phyloP scores from a whole-genome alignment of 2,329 filamentous ascomycete genomes.

The Talaromyces sp. region DNA sequence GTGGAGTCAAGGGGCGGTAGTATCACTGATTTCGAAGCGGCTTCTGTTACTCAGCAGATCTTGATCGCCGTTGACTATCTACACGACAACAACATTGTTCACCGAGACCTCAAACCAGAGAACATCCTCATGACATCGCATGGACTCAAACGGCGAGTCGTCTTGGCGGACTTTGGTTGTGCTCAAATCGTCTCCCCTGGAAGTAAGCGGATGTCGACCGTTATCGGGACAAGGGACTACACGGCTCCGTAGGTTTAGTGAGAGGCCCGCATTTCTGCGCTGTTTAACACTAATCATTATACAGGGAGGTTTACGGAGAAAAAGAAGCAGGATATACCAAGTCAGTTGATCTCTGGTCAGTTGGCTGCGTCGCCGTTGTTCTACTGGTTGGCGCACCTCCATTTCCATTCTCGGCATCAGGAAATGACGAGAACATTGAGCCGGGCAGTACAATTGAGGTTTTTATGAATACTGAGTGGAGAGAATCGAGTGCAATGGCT shows the following conservation, averaged over 20 bases:
- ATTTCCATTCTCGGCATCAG: conserved; percentile 39
- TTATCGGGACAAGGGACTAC: conserved; percentile 56
- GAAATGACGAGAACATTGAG: conserved; percentile 21
- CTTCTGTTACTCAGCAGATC: conserved; percentile 54
- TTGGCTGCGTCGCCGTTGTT: conserved; percentile 54
- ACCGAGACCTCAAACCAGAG: conserved; percentile 62
- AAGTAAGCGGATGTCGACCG: conserved; percentile 49
- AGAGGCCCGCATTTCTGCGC: too few species aligned
- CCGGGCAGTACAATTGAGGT: conserved; percentile 46
- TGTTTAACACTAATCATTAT: neutral
- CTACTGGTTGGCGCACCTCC: conserved; percentile 51
- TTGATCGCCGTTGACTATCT: conserved; percentile 57
- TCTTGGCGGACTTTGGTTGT: conserved; percentile 61
- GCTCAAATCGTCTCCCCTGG: conserved; percentile 38
- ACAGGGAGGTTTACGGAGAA: conserved; percentile 28
- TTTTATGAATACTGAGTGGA: conserved; percentile 44
- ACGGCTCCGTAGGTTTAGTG: conserved; percentile 54
- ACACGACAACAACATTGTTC: conserved; percentile 54
- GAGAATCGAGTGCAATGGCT: conserved; percentile 39
- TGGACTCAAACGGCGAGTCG: conserved; percentile 48
- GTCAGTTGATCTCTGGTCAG: conserved; percentile 59
- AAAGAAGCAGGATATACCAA: conserved; percentile 48
- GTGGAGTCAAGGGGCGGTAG: conserved; percentile 48
- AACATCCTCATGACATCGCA: conserved; percentile 59
- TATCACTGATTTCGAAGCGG: conserved; percentile 50